Percentiles rank a stretch among this genome's conserved stretches.
phyloP scores from a whole-genome alignment of 2,329 filamentous ascomycete species.

The Nothopassalora personata region DNA sequence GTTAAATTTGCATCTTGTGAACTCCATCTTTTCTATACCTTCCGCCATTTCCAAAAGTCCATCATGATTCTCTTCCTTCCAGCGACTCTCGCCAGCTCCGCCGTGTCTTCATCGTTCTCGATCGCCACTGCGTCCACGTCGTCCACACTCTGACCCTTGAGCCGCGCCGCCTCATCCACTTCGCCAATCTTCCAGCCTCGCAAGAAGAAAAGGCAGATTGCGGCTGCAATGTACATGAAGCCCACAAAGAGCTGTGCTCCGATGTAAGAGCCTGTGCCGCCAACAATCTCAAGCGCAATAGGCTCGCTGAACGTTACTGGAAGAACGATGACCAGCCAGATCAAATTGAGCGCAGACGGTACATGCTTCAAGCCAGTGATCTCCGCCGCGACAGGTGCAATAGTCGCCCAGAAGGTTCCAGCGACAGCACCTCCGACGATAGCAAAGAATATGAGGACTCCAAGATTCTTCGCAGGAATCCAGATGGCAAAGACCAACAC shows the following conservation, averaged over 20 bases:
- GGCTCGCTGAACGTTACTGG: conserved; percentile 61
- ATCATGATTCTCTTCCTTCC: conserved; percentile 26
- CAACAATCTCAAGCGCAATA: conserved; percentile 52
- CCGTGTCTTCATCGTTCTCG: conserved; percentile 21
- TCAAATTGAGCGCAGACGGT: conserved; percentile 63
- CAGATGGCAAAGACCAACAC: conserved; percentile 66
- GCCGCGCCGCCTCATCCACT: conserved; percentile 39
- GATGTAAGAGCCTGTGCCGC: conserved; percentile 48
- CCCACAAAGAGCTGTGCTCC: conserved; percentile 57
- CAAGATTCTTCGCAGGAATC: conserved; percentile 64
- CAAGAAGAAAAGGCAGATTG: conserved; percentile 50
- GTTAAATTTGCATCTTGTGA: background rate
- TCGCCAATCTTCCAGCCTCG: conserved; percentile 58
- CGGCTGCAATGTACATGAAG: conserved; percentile 57
- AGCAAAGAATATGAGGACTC: conserved; percentile 65
- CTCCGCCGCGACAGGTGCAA: conserved; percentile 66
- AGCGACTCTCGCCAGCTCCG: conserved; percentile 18
- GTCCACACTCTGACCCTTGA: conserved; percentile 24
- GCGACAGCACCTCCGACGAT: conserved; percentile 61
- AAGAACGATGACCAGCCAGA: conserved; percentile 66
- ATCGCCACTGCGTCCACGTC: conserved; percentile 24
- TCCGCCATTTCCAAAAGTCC: conserved; percentile 30
- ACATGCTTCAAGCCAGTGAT: conserved; percentile 66
- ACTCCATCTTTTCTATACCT: conserved; percentile 20
- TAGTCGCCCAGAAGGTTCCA: conserved; percentile 62